Evolutionary conservation across 192 early-diverging fungal genomes (phyloP), one percentile per base, ranked within the genome.

Genomic region (Backusella parvicylindrica): DNA sequence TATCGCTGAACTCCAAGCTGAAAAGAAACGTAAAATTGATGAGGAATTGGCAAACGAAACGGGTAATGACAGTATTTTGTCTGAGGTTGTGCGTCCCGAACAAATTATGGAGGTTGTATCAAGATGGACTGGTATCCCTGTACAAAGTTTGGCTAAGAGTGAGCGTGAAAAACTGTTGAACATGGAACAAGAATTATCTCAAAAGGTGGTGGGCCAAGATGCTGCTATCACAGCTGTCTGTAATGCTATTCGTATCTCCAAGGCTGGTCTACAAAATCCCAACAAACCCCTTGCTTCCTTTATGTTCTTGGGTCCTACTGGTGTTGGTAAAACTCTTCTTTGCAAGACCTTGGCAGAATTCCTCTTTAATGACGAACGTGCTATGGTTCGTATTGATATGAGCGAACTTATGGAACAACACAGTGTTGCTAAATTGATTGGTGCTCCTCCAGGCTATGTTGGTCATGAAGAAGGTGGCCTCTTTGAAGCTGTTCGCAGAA

Each of bases 121-220:
- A 15, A 86, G 95, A 4, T 98, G 96, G 96, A 99, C 98, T 7
- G 96, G 96, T 18, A 99, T 99, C 60, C 98, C 98, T 0, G 95
- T 98, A 32, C 89, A 93, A 78, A 83, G 91, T 18, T 87, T 99
- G 71, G 92, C 88, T 73, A 95, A 95, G 82, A 89, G 90, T 35
- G 93, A 98, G 81, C 87, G 91, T 7, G 95, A 97, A 28, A 91
- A 95, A 35, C 82, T 99, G 40, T 84, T 99, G 65, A 73, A 90
- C 21, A 84, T 99, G 47, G 88, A 84, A 2, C 85, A 90, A n/a
- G 81, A 88, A n/a, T 84, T 99, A 33, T 88, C 91, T 68, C 86
- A 94, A 79, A 87, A 92, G 11, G 97, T 99, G 1, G 90, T 93
- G 43, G 93, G 93, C n/a, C 93, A 95, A 77, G 82, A 88, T 64